Conservation (phyloP, 805 yeast genomes). For the Starmerella khaoyaiensis region DNA sequence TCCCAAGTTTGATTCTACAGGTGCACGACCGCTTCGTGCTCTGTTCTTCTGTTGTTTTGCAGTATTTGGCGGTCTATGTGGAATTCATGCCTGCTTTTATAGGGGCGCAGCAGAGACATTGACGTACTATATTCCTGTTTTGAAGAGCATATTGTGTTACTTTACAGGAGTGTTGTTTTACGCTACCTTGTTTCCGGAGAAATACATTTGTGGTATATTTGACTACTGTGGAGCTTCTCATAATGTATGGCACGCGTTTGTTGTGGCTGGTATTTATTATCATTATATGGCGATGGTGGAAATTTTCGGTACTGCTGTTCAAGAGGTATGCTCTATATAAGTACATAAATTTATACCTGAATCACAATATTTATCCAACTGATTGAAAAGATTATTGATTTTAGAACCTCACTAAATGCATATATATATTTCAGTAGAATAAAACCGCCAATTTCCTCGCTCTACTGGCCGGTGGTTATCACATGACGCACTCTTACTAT, state of each 20-base stretch:
- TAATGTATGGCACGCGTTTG: slow-evolving; percentile 88
- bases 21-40: slow-evolving; percentile 65
- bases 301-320: slow-evolving; percentile 42
- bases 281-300: slow-evolving; percentile 70
- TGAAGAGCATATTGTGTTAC: slow-evolving; percentile 63
- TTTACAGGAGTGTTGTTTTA: slow-evolving; percentile 73
- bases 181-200: slow-evolving; percentile 79
- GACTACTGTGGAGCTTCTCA: slow-evolving; percentile 72
- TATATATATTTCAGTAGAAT: too few relatives aligned
- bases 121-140: slow-evolving; percentile 50
- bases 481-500: too few relatives aligned
- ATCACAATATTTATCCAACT: neutral
- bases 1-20: slow-evolving; percentile 81
- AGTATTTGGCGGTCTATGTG: slow-evolving; percentile 56
- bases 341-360: neutral
- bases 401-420: neutral
- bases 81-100: slow-evolving; percentile 39
- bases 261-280: slow-evolving; percentile 75
- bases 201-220: slow-evolving; percentile 38
- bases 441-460: too few relatives aligned
- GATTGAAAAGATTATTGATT: too few relatives aligned
- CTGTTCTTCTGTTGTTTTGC: slow-evolving; percentile 70
- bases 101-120: slow-evolving; percentile 46
- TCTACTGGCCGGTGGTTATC: too few relatives aligned
- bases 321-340: slow-evolving; percentile 17